Conservation (phyloP, 192 early-diverging fungal genomes). For the Rhizophagus prolifer region DNA sequence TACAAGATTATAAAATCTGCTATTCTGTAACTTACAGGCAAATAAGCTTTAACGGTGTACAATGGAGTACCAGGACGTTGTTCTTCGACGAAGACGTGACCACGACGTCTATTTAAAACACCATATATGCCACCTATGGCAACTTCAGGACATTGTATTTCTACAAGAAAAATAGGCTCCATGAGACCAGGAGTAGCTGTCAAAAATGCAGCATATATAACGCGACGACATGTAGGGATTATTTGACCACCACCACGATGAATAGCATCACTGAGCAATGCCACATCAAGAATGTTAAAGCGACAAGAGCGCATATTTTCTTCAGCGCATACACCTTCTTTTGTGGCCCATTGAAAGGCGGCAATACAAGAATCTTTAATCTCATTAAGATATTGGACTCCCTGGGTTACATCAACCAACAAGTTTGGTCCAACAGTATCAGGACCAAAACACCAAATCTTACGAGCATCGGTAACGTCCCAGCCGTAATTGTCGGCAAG, state of each 20-base stretch:
- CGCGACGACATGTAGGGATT: slow-evolving; percentile 92
- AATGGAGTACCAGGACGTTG: slow-evolving; percentile 86
- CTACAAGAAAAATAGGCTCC: slow-evolving; percentile 96
- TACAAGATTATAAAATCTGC: neutral
- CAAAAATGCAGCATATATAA: slow-evolving; percentile 83
- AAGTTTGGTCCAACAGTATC: slow-evolving; percentile 85
- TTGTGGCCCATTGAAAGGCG: slow-evolving; percentile 90
- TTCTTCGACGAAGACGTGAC: slow-evolving; percentile 88
- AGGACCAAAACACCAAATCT: slow-evolving; percentile 94
- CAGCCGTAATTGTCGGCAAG: slow-evolving; percentile 88
- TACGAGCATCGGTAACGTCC: slow-evolving; percentile 96
- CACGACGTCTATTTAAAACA: slow-evolving; percentile 94
- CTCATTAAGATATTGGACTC: slow-evolving; percentile 96
- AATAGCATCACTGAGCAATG: slow-evolving; percentile 95
- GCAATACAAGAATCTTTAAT: slow-evolving; percentile 97
- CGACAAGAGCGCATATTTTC: too few species aligned
- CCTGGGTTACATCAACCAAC: slow-evolving; percentile 92
- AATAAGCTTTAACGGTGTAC: slow-evolving; percentile 91
- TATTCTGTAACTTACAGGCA: slow-evolving; percentile 82
- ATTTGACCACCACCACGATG: slow-evolving; percentile 99
- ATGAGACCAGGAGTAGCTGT: slow-evolving; percentile 81
- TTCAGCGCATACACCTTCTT: slow-evolving; percentile 86
- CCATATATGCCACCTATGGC: slow-evolving; percentile 96
- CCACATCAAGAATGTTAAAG: slow-evolving; percentile 97
- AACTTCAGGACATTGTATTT: slow-evolving; percentile 90